phyloP scores from a whole-genome alignment of 108 stramenopile species.

The Fragilariopsis cylindrus region DNA sequence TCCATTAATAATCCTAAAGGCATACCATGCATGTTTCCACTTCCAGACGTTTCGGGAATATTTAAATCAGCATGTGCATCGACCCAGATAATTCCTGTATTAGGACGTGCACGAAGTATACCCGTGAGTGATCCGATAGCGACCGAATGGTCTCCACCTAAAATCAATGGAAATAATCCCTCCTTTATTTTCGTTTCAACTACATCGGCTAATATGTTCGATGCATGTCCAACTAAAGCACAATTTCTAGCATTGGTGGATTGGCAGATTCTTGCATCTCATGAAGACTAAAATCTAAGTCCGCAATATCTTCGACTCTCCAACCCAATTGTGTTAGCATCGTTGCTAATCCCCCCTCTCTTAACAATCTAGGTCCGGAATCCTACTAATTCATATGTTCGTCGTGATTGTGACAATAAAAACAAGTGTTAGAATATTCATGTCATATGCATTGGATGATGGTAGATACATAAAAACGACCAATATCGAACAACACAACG shows the following conservation, averaged over 20 bases:
- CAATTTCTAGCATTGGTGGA: slow-evolving; percentile 70
- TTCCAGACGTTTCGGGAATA: slow-evolving; percentile 84
- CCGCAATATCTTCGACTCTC: slow-evolving; percentile 81
- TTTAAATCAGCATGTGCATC: slow-evolving; percentile 99
- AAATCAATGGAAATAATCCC: slow-evolving; percentile 84
- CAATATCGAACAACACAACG: neutral
- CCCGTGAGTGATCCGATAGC: slow-evolving; percentile 94
- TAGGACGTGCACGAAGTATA: slow-evolving; percentile 77
- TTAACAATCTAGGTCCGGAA: slow-evolving; percentile 66
- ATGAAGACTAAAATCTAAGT: slow-evolving; percentile 59
- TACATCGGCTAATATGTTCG: slow-evolving; percentile 46
- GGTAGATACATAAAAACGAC: neutral
- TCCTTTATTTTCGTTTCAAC: slow-evolving; percentile 59
- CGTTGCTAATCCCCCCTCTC: slow-evolving; percentile 64
- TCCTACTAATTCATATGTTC: slow-evolving; percentile 41
- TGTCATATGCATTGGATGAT: neutral
- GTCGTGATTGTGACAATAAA: neutral
- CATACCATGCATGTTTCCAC: slow-evolving; percentile 99
- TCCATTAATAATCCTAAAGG: slow-evolving; percentile 94
- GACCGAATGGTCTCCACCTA: slow-evolving; percentile 98
- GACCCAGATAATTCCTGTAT: slow-evolving; percentile 97
- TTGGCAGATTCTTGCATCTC: neutral
- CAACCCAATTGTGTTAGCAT: slow-evolving; percentile 81
- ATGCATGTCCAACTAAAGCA: slow-evolving; percentile 58
- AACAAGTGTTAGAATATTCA: slow-evolving; percentile 3